Evolutionary conservation across 306 rosid species (phyloP), one percentile per base, ranked within the genome.

Genomic region (Comarum palustre): DNA sequence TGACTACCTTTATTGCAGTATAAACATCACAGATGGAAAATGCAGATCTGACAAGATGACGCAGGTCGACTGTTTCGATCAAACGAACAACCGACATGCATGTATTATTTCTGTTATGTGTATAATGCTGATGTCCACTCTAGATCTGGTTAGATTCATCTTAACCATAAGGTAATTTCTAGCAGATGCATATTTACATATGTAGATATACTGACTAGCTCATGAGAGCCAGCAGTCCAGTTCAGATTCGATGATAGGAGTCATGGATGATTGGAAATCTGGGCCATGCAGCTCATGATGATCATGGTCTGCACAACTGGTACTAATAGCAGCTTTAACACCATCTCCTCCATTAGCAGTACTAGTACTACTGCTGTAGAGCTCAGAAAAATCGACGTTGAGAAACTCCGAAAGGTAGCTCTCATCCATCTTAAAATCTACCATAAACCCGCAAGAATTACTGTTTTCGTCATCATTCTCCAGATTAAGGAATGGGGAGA

Each of bases 381-480:
- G 43, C 73, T 75, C 68, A 0, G 89, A 63, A 29, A 80, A 71
- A 68, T 87, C 87, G 73, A 77, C 71, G 63, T 80, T 66, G 9
- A 87, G 79, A 7, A 85, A 52, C 72, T 85, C 90, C 32, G 88
- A 75, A 15, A 84, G 81, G 57, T 83, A 58, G 66, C 62, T 71
- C 1, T 72, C 86, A 38, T 83, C 89, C 75, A 74, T 43, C 66
- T 86, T 82, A 61, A 86, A 84, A 32, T 86, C 88, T 51, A 14
- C 69, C 80, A 81, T 70, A 66, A 83, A 82, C 78, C 78, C 72
- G 66, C 73, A 66, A 3, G 66, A 75, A 36, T 36, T 73, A 24
- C 25, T 67, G n/a, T 39, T 42, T 24, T 71, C 29, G 17, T 36
- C 50, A 4, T 66, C 75, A 31, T 15, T 9, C 8, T 78, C 78